Conservation (phyloP, 345 rosid species). For the Corymbia maculata region DNA sequence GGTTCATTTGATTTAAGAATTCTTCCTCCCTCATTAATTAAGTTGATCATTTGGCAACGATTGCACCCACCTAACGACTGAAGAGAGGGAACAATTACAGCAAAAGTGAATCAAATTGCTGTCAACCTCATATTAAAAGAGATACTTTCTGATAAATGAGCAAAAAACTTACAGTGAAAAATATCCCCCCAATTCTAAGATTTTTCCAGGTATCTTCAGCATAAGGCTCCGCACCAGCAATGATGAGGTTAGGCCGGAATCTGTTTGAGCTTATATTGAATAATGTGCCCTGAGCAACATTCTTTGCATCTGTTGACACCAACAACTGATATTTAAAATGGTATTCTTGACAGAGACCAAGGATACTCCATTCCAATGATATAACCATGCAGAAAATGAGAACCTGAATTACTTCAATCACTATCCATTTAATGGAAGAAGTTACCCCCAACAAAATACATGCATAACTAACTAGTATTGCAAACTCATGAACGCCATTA, state of each 20-base stretch:
- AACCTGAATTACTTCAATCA: not conserved
- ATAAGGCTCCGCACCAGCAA: constrained; percentile 75
- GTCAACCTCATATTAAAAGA: not conserved
- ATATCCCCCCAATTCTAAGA: constrained; percentile 46
- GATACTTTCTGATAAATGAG: not conserved
- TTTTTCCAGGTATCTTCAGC: constrained; percentile 79
- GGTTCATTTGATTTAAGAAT: constrained; percentile 75
- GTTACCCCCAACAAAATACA: not conserved
- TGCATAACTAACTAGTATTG: not conserved
- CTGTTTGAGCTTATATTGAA: constrained; percentile 43
- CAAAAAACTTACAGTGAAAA: constrained; percentile 44
- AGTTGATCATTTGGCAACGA: constrained; percentile 83
- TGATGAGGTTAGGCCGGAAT: constrained; percentile 78
- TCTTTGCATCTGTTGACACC: constrained; percentile 18
- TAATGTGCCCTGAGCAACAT: constrained; percentile 5
- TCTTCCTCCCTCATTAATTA: constrained; percentile 38
- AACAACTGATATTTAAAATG: not conserved
- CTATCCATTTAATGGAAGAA: not conserved
- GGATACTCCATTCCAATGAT: not conserved
- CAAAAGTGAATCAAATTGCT: not conserved
- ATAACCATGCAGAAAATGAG: not conserved
- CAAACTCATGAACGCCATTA: not conserved
- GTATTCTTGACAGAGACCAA: not conserved
- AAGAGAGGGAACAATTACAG: not conserved
- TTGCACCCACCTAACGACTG: constrained; percentile 94